Evolutionary conservation across 176 grass and related monocot species (phyloP).

Genomic region (Rhynchospora pubera): DNA sequence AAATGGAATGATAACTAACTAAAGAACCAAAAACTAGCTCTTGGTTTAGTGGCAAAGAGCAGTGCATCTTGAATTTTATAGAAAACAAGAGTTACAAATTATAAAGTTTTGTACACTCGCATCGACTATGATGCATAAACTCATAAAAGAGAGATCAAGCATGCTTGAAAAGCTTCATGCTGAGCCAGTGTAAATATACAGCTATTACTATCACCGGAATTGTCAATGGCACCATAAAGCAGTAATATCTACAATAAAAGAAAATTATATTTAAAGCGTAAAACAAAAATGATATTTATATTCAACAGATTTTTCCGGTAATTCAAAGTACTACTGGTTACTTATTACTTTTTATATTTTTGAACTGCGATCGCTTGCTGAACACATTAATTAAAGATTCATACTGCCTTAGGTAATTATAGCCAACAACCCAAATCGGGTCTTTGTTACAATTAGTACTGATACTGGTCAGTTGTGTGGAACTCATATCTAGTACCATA

Average conservation of each 20-base stretch:
- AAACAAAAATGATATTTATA: background rate
- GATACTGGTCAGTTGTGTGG: background rate
- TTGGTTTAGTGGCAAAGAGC: too few relatives aligned
- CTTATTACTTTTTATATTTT: background rate
- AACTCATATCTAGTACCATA: background rate
- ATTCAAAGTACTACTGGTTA: background rate
- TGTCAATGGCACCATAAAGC: slow-evolving; percentile 56
- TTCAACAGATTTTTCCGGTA: background rate
- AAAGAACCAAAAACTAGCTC: too few relatives aligned
- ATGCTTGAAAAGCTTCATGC: slow-evolving; percentile 94
- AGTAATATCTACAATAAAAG: slow-evolving; percentile 57
- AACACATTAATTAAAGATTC: background rate
- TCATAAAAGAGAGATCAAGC: slow-evolving; percentile 34
- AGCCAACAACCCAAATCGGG: background rate
- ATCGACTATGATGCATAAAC: too few relatives aligned
- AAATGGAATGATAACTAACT: too few relatives aligned
- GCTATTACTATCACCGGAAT: slow-evolving; percentile 51
- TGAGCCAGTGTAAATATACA: slow-evolving; percentile 79
- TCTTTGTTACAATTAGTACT: background rate
- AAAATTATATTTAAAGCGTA: background rate
- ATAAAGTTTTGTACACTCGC: too few relatives aligned
- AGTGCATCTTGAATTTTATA: too few relatives aligned
- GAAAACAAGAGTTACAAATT: too few relatives aligned
- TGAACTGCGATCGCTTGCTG: background rate
- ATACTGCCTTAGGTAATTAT: background rate